Evolutionary conservation across 345 rosid genomes (phyloP).

Genomic region (Corymbia maculata): DNA sequence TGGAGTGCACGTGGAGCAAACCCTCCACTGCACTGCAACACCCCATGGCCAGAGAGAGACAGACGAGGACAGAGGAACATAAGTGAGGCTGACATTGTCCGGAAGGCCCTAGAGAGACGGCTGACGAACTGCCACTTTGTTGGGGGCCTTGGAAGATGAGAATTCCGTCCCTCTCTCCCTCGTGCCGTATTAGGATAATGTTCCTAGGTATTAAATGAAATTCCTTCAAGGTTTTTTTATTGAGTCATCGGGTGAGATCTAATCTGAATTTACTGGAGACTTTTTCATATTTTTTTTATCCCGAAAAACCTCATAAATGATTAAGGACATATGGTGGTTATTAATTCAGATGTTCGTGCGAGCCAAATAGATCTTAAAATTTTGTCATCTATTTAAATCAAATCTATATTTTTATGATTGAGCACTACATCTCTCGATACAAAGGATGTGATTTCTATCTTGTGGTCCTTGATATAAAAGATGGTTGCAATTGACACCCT

Average conservation of each 20-base stretch:
- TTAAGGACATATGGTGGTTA: accelerated
- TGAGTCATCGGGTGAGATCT: background rate
- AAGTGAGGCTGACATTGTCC: background rate
- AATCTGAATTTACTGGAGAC: background rate
- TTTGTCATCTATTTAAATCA: accelerated
- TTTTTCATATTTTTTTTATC: background rate
- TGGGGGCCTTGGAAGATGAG: background rate
- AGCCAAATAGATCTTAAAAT: accelerated
- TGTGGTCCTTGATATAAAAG: background rate
- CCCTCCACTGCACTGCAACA: background rate
- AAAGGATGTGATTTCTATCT: background rate
- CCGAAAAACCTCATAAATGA: background rate
- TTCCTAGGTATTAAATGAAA: background rate
- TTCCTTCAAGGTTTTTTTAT: background rate
- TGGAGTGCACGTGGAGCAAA: background rate
- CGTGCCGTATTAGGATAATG: background rate
- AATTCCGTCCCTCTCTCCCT: background rate
- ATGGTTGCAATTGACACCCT: background rate
- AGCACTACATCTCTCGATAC: background rate
- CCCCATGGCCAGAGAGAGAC: background rate
- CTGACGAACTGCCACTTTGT: background rate
- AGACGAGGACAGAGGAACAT: background rate
- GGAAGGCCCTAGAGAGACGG: background rate
- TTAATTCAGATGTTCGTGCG: accelerated
- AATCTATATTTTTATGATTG: background rate